Evolutionary conservation across 1,284 basidiomycete species (phyloP).

Genomic region (Salmacisia buchloeana): DNA sequence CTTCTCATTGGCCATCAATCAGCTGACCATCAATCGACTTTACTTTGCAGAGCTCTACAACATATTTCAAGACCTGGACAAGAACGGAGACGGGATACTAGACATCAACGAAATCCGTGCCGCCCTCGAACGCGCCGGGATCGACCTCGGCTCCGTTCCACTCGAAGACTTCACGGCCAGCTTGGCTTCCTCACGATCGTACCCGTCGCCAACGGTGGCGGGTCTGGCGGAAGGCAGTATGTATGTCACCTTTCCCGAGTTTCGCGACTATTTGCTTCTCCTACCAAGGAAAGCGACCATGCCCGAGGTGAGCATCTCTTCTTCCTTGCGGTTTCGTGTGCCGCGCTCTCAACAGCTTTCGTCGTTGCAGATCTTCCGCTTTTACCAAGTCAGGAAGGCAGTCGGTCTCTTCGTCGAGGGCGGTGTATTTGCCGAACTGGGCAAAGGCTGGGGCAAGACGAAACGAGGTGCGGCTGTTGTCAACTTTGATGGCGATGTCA

Average conservation of each 20-base stretch:
- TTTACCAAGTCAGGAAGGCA: conserved; percentile 49
- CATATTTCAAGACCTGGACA: conserved; percentile 46
- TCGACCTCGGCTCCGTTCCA: conserved; percentile 31
- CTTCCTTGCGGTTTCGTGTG: neutral
- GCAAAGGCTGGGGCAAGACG: conserved; percentile 41
- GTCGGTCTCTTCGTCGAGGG: conserved; percentile 47
- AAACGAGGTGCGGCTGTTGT: conserved; percentile 43
- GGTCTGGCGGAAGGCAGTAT: conserved; percentile 13
- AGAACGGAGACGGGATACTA: conserved; percentile 43
- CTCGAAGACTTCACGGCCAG: conserved; percentile 48
- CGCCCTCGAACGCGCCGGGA: conserved; percentile 40
- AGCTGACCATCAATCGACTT: neutral
- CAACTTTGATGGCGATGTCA: conserved; percentile 47
- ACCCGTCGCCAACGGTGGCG: neutral
- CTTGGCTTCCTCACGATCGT: conserved; percentile 23
- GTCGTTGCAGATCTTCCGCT: conserved; percentile 36
- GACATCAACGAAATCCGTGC: conserved; percentile 37
- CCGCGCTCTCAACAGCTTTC: neutral
- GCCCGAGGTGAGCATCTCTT: conserved; percentile 25
- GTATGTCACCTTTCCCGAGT: conserved; percentile 47
- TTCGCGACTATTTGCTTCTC: conserved; percentile 47
- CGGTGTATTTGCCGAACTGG: conserved; percentile 48
- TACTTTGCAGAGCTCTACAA: conserved; percentile 35
- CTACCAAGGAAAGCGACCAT: conserved; percentile 44
- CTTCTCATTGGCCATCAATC: neutral